These are phyloP conservation scores for Penicillium pancosmium DNA, from an alignment of 495 filamentous ascomycete genomes.

Conservation along the genomic window DNA sequence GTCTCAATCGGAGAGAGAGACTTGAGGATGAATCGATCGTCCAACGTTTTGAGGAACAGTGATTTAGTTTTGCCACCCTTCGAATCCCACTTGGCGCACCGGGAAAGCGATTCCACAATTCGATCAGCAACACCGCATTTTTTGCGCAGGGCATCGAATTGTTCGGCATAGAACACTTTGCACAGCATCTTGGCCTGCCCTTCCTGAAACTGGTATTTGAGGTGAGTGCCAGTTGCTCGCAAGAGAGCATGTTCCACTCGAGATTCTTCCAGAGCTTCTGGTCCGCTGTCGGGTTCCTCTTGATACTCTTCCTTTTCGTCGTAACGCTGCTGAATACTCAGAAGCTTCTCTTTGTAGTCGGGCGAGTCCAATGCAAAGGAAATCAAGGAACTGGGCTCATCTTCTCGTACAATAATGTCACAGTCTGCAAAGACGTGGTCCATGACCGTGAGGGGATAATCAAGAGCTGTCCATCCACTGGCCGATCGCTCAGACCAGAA, in stretches of 20 bases:
- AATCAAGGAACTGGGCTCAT: conserved; percentile 95
- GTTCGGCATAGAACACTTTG: conserved; percentile 97
- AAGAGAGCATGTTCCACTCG: conserved; percentile 74
- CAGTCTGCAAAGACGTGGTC: conserved; percentile 98
- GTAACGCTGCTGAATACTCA: conserved; percentile 65
- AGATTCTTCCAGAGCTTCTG: conserved; percentile 53
- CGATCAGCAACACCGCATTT: conserved; percentile 93
- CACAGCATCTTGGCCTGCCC: conserved; percentile 92
- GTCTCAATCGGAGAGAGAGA: conserved; percentile 89
- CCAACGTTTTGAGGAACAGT: conserved; percentile 95
- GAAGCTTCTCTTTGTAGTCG: conserved; percentile 81
- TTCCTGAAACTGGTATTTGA: conserved; percentile 92
- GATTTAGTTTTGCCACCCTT: conserved; percentile 98
- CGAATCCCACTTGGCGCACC: conserved; percentile 97
- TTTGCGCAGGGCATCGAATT: conserved; percentile 91
- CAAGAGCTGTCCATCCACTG: conserved; percentile 91
- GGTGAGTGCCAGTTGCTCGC: conserved; percentile 81
- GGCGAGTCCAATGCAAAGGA: conserved; percentile 85
- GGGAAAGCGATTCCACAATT: conserved; percentile 91
- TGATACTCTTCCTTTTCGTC: conserved; percentile 40
- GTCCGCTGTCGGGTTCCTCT: conserved; percentile 22
- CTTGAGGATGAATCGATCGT: conserved; percentile 91
- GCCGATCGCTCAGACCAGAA: conserved; percentile 99
- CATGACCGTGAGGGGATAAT: conserved; percentile 84
- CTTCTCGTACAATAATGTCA: conserved; percentile 96